These are phyloP conservation scores for Claviceps sp. DNA, from an alignment of 2,329 filamentous ascomycete species.

Conservation along the genomic window DNA sequence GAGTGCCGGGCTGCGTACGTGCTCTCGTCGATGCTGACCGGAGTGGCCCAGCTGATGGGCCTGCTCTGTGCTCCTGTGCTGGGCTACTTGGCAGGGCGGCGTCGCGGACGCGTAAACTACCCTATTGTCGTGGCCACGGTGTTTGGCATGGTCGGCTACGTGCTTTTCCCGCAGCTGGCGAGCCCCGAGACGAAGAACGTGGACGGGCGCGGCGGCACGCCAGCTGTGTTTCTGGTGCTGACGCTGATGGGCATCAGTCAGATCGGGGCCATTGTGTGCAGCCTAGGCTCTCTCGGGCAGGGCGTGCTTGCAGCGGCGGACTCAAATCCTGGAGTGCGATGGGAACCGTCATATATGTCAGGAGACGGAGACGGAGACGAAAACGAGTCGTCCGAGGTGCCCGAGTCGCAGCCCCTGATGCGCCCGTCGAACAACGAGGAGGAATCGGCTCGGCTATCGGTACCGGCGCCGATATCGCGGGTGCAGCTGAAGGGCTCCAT, in stretches of 20 bases:
- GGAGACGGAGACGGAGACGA: conserved; percentile 19
- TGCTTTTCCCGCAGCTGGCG: conserved; percentile 57
- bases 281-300: conserved; percentile 71
- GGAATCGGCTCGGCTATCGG: background rate
- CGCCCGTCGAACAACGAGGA: conserved; percentile 16
- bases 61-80: conserved; percentile 77
- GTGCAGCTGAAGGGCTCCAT: conserved; percentile 78
- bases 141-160: conserved; percentile 67
- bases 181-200: conserved; percentile 61
- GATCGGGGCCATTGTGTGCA: conserved; percentile 93
- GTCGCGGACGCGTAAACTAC: conserved; percentile 50
- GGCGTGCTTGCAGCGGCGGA: conserved; percentile 53
- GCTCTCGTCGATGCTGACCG: conserved; percentile 74
- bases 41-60: conserved; percentile 76
- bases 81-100: conserved; percentile 62
- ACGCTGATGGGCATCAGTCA: conserved; percentile 80
- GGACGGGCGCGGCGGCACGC: conserved; percentile 52
- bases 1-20: conserved; percentile 80
- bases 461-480: conserved; percentile 24
- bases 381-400: conserved; percentile 24
- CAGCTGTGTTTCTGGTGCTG: conserved; percentile 61
- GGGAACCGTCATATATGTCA: conserved; percentile 12
- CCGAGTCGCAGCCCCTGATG: conserved; percentile 27
- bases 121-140: conserved; percentile 61
- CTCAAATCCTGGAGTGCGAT: conserved; percentile 14